Evolutionary conservation across 2,329 filamentous ascomycete genomes (phyloP).

Genomic region (Verticillium isaacii): DNA sequence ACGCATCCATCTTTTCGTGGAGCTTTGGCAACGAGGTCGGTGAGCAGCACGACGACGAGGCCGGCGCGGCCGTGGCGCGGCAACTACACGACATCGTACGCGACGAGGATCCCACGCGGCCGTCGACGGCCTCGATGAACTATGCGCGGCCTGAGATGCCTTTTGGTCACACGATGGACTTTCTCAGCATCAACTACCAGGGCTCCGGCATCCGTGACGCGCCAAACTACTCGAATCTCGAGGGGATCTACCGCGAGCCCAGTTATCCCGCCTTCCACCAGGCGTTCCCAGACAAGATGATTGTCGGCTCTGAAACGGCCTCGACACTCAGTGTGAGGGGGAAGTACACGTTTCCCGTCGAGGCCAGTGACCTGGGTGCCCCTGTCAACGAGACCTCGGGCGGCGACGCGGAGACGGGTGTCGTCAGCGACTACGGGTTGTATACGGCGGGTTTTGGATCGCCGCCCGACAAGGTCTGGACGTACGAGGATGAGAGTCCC

Average conservation of each 20-base stretch:
- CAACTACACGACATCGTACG: slow-evolving; percentile 34
- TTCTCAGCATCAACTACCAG: slow-evolving; percentile 52
- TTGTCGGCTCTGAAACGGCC: slow-evolving; percentile 36
- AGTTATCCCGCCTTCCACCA: slow-evolving; percentile 37
- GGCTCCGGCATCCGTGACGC: slow-evolving; percentile 39
- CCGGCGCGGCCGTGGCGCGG: slow-evolving; percentile 24
- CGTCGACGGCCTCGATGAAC: slow-evolving; percentile 41
- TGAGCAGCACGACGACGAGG: slow-evolving; percentile 34
- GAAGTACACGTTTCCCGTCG: slow-evolving; percentile 48
- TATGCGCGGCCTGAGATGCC: slow-evolving; percentile 31
- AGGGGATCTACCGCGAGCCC: slow-evolving; percentile 22
- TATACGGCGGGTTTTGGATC: slow-evolving; percentile 42
- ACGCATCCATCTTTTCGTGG: slow-evolving; percentile 48
- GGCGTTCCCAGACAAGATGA: slow-evolving; percentile 40
- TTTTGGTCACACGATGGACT: slow-evolving; percentile 36
- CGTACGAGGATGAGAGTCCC: slow-evolving; percentile 37
- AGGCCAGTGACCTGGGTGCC: slow-evolving; percentile 24
- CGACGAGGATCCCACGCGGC: slow-evolving; percentile 43
- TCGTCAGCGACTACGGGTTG: slow-evolving; percentile 48
- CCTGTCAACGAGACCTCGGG: slow-evolving; percentile 31
- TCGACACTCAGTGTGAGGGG: slow-evolving; percentile 44
- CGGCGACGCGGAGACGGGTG: slow-evolving; percentile 25
- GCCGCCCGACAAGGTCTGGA: slow-evolving; percentile 49
- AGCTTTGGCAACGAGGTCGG: slow-evolving; percentile 50
- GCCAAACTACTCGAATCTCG: slow-evolving; percentile 20